Conservation (phyloP, 306 rosid species). For the Neltuma alba region DNA sequence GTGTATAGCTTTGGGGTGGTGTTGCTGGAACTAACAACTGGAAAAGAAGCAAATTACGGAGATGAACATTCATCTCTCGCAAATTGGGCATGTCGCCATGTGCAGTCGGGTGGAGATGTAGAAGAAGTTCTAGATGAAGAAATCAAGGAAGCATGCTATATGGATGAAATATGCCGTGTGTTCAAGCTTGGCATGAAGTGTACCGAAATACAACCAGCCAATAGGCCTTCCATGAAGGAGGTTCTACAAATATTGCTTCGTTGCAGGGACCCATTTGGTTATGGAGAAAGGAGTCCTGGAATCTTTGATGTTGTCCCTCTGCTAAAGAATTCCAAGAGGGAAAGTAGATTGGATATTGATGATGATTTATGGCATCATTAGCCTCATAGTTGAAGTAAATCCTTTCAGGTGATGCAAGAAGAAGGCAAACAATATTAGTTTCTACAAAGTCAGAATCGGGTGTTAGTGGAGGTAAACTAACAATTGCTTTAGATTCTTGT, state of each 20-base stretch:
- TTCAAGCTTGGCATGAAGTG: slow-evolving; percentile 73
- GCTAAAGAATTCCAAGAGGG: slow-evolving; percentile 39
- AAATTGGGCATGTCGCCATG: slow-evolving; percentile 55
- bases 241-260: slow-evolving; percentile 41
- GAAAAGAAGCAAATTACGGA: slow-evolving; percentile 52
- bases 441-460: not conserved
- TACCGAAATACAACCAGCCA: slow-evolving; percentile 49
- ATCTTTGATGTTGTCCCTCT: slow-evolving; percentile 32
- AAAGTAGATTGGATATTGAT: slow-evolving; percentile 1
- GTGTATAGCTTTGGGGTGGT: slow-evolving; percentile 67
- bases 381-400: not conserved
- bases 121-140: slow-evolving; percentile 52
- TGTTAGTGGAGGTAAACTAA: not conserved
- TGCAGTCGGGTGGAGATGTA: slow-evolving; percentile 36
- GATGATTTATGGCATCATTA: not conserved
- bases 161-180: slow-evolving; percentile 58
- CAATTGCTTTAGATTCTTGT: not conserved
- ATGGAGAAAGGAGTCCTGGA: slow-evolving; percentile 7
- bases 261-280: not conserved
- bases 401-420: not conserved
- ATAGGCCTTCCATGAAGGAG: slow-evolving; percentile 78
- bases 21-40: slow-evolving; percentile 58
- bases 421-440: slow-evolving; percentile 2
- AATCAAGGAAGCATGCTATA: slow-evolving; percentile 43
- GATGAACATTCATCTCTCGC: slow-evolving; percentile 55